A percentile compares a stretch with the other conserved stretches of the same genome.
Evolutionary conservation across 179 eudicot genomes (phyloP).

Genomic region (Corrigiola litoralis): DNA sequence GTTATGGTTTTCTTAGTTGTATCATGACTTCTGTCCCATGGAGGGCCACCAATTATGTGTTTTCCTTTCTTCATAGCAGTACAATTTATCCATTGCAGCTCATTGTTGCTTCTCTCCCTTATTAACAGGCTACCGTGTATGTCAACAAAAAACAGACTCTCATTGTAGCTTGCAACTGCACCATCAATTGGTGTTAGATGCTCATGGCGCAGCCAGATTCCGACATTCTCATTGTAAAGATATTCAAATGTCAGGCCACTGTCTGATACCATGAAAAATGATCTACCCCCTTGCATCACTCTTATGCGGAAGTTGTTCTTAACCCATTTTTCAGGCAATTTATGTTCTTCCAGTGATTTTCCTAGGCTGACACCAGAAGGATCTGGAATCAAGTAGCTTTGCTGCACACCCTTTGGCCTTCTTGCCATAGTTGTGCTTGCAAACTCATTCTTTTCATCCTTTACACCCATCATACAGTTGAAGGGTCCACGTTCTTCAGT

Average conservation of each 20-base stretch:
- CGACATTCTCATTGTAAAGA: conserved; percentile 50
- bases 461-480: conserved; percentile 66
- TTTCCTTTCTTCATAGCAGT: conserved; percentile 71
- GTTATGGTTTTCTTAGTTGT: conserved; percentile 25
- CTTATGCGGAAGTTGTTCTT: conserved; percentile 45
- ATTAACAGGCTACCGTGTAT: conserved; percentile 55
- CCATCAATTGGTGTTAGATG: conserved; percentile 49
- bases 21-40: conserved; percentile 58
- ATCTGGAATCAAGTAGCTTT: conserved; percentile 41
- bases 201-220: conserved; percentile 75
- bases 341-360: conserved; percentile 22
- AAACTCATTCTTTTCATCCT: conserved; percentile 39
- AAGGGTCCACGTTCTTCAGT: conserved; percentile 65
- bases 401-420: conserved; percentile 37
- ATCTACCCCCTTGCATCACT: conserved; percentile 57
- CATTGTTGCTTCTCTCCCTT: conserved; percentile 53
- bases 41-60: conserved; percentile 59
- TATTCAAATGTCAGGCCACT: conserved; percentile 53
- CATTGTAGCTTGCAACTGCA: conserved; percentile 67
- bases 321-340: conserved; percentile 29
- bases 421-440: conserved; percentile 35
- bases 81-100: conserved; percentile 71
- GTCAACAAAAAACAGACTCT: conserved; percentile 69
- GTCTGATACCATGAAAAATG: conserved; percentile 55
- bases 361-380: conserved; percentile 12